These are phyloP conservation scores for Fusarium xylarioides DNA, from an alignment of 2,329 filamentous ascomycete genomes.

Conservation along the genomic window DNA sequence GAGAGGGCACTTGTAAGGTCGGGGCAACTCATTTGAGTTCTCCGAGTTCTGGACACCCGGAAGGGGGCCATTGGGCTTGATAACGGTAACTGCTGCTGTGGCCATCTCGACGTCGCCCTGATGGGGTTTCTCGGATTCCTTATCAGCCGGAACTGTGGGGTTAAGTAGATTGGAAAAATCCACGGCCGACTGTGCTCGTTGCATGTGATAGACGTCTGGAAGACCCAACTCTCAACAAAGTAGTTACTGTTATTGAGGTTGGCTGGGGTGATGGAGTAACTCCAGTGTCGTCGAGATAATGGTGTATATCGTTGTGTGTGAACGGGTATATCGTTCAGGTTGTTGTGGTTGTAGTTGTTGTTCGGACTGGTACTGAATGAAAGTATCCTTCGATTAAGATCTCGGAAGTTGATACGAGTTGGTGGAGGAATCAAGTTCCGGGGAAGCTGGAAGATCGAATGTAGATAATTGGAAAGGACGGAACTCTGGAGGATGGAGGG, in stretches of 20 bases:
- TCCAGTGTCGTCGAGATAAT: conserved; percentile 18
- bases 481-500: conserved; percentile 42
- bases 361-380: not conserved
- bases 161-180: conserved; percentile 82
- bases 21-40: conserved; percentile 75
- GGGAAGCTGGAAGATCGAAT: conserved; percentile 40
- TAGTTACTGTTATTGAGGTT: conserved; percentile 15
- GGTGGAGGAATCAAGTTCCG: conserved; percentile 35
- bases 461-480: conserved; percentile 37
- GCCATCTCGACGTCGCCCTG: conserved; percentile 57
- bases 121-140: conserved; percentile 41
- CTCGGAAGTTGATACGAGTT: conserved; percentile 18
- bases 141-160: conserved; percentile 51
- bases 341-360: not conserved
- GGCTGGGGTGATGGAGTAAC: not conserved
- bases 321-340: not conserved
- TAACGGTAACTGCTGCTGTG: conserved; percentile 60
- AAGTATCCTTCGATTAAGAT: conserved; percentile 5
- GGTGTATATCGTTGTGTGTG: conserved; percentile 5
- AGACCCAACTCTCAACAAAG: conserved; percentile 28
- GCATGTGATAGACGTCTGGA: conserved; percentile 68
- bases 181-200: conserved; percentile 76
- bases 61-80: conserved; percentile 70
- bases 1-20: conserved; percentile 97
- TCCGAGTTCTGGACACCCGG: conserved; percentile 70